Evolutionary conservation across 345 rosid genomes (phyloP).

Genomic region (Abelmoschus esculentus): DNA sequence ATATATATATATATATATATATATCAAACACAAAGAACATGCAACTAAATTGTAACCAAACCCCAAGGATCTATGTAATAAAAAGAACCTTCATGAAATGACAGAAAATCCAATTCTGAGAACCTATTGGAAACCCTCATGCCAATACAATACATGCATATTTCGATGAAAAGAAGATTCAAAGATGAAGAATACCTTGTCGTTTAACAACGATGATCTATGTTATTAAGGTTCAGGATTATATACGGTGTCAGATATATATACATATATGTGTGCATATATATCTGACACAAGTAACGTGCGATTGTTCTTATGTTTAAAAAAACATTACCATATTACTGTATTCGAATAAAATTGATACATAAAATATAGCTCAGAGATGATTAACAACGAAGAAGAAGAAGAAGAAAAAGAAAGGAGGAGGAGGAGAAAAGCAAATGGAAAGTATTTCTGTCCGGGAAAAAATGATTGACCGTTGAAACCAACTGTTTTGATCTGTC

Average conservation of each 20-base stretch:
- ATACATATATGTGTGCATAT: background rate
- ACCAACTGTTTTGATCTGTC: slow-evolving; percentile 1
- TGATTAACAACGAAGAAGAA: background rate
- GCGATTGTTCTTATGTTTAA: background rate
- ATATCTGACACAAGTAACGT: background rate
- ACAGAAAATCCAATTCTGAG: background rate
- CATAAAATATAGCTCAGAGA: background rate
- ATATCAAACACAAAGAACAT: too few relatives aligned
- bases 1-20: too few relatives aligned
- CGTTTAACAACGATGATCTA: background rate
- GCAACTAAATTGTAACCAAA: background rate
- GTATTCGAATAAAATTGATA: background rate
- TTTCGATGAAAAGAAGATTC: background rate
- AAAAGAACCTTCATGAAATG: background rate
- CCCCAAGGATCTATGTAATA: background rate
- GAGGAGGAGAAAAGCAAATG: background rate
- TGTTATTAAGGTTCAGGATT: background rate
- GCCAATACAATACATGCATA: background rate
- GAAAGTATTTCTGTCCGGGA: background rate
- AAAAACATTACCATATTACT: background rate
- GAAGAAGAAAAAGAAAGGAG: too few relatives aligned
- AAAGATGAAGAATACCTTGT: background rate
- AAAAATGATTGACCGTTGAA: slow-evolving; percentile 6
- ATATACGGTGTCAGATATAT: background rate
- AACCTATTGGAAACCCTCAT: background rate